A percentile compares a stretch with the other conserved stretches of the same genome.
phyloP scores from a whole-genome alignment of 345 rosid species.

The Iberis pinnata region DNA sequence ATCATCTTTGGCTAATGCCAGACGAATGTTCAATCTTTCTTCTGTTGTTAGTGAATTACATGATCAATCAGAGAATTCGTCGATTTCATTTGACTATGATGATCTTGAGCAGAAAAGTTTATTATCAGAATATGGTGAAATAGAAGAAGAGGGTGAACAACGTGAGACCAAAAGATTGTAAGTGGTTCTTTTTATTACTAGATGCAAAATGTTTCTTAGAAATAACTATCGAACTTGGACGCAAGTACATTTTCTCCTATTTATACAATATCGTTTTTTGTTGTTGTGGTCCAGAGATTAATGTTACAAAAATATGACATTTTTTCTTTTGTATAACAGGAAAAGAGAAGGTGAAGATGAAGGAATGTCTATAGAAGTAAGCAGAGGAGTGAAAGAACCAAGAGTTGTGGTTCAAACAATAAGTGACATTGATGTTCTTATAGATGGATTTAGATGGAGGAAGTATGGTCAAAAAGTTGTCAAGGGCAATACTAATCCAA shows the following conservation, averaged over 20 bases:
- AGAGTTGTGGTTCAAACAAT: conserved; percentile 95
- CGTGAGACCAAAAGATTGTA: conserved; percentile 81
- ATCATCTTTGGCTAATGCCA: conserved; percentile 14
- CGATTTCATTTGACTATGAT: conserved; percentile 58
- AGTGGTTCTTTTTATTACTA: conserved; percentile 25
- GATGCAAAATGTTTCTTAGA: not conserved
- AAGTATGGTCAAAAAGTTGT: conserved; percentile 98
- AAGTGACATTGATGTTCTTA: conserved; percentile 88
- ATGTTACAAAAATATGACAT: too few species aligned
- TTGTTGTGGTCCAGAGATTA: too few species aligned
- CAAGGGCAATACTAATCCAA: conserved; percentile 96
- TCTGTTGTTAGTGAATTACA: conserved; percentile 33
- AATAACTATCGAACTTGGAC: too few species aligned
- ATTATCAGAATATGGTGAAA: conserved; percentile 48
- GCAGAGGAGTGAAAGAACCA: conserved; percentile 86
- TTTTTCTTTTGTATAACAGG: conserved; percentile 38
- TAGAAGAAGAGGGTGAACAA: conserved; percentile 69
- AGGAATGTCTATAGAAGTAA: conserved; percentile 69
- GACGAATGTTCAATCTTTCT: conserved; percentile 31
- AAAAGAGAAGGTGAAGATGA: conserved; percentile 68
- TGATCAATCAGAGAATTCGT: conserved; percentile 77
- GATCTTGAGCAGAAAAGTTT: conserved; percentile 64
- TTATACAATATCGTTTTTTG: too few species aligned
- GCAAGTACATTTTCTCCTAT: too few species aligned
- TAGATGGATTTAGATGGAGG: conserved; percentile 97